phyloP scores from a whole-genome alignment of 495 filamentous ascomycete species.

The Apiosordaria backusii region DNA sequence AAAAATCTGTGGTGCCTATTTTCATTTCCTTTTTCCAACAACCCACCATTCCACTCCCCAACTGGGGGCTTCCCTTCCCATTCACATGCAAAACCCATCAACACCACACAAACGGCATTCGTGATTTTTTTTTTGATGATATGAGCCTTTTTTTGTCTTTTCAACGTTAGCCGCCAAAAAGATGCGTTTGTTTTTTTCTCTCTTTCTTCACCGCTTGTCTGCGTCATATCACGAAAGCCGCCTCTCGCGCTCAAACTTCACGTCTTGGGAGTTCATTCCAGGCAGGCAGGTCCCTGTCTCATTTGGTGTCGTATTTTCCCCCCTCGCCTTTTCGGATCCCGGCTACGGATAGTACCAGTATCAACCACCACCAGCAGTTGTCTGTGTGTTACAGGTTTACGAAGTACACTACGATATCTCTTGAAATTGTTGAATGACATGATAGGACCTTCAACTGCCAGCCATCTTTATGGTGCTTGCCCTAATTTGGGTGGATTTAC shows the following conservation, averaged over 20 bases:
- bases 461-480: not conserved
- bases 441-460: too few species aligned
- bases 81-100: not conserved
- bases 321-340: not conserved
- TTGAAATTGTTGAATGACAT: too few species aligned
- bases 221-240: not conserved
- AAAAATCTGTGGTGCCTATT: not conserved
- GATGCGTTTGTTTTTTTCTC: not conserved
- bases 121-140: not conserved
- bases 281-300: not conserved
- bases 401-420: too few species aligned
- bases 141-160: not conserved
- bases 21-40: not conserved
- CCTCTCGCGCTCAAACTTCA: not conserved
- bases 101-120: not conserved
- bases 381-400: not conserved
- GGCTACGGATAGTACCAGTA: too few species aligned
- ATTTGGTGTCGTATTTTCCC: not conserved
- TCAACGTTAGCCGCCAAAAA: not conserved
- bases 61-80: not conserved
- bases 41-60: not conserved
- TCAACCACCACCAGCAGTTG: not conserved
- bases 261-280: not conserved
- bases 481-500: not conserved
- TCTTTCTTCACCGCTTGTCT: not conserved